phyloP scores from a whole-genome alignment of 768 basidiomycete genomes.

The Chalciporus sphaerocephalus region DNA sequence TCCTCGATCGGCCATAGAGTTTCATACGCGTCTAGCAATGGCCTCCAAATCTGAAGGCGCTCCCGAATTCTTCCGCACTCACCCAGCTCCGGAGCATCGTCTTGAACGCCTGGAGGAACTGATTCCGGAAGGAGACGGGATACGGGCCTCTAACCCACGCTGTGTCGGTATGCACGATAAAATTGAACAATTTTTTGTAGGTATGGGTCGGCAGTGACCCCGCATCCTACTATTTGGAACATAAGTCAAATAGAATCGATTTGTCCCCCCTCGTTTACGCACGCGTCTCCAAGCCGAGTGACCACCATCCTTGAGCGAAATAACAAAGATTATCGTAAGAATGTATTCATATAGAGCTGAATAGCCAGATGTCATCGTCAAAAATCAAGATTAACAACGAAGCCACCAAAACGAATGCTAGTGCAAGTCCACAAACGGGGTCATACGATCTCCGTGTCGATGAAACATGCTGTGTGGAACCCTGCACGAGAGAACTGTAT shows the following conservation, averaged over 20 bases:
- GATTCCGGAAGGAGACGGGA: constrained; percentile 54
- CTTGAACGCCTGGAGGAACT: constrained; percentile 55
- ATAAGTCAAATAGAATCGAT: not conserved
- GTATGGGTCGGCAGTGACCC: constrained; percentile 11
- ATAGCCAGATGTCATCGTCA: constrained; percentile 1
- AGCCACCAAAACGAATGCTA: constrained; percentile 9
- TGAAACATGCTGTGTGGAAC: constrained; percentile 5
- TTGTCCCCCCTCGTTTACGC: not conserved
- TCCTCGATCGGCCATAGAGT: constrained; percentile 73
- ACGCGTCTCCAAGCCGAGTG: not conserved
- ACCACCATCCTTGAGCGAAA: not conserved
- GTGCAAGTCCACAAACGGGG: not conserved
- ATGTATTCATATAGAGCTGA: not conserved
- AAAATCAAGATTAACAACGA: constrained; percentile 2
- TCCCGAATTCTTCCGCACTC: constrained; percentile 71
- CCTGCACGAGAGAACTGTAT: not conserved
- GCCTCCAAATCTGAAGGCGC: constrained; percentile 42
- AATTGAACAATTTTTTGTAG: constrained; percentile 21
- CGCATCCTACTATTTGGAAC: not conserved
- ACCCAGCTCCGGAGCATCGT: constrained; percentile 71
- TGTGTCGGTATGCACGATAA: constrained; percentile 43
- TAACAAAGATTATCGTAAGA: not conserved
- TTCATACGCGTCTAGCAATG: constrained; percentile 65
- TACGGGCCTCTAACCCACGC: constrained; percentile 51
- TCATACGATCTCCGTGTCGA: not conserved